Base-by-base conservation (phyloP, 2,329 filamentous ascomycete genomes). In the Colletotrichum caudatum region DNA sequence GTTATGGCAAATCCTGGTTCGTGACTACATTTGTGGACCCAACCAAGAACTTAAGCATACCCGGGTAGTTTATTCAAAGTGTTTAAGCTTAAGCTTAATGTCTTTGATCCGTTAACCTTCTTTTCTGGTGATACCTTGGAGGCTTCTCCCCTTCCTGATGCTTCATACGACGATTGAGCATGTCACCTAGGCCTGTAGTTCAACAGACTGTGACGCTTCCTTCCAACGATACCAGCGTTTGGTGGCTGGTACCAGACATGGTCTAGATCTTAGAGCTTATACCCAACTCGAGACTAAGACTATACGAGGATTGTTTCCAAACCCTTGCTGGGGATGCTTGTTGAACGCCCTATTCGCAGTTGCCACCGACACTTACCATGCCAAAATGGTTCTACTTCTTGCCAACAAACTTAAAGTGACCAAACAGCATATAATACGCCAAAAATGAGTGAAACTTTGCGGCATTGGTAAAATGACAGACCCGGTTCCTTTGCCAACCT, bases 381-480 rank as follows among this genome's bases (percentile, higher is more conserved):
- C 23, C 26, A 33, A n/a, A 23, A 20, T 14, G 41, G 3, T 16
- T 16, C 1, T 11, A 11, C 18, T 35, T 14, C 69, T 71, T 63
- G 59, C 59, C 59, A 48, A 23, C 16, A 29, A 12, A 18, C 29
- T 37, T 59, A 59, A 59, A 63, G 64, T 20, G 33, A 26, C 57
- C 48, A 71, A 63, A 44, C n/a, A 39, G 68, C 51, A 51, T 63
- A 61, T 16, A 61, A 44, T 35, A 39, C 29, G 59, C 29, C 59
- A 39, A 68, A 48, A 35, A 0, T 23, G 23, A 69, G 35, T 44
- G 53, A 71, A 71, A 64, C 69, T 71, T 71, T 71, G 59, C 46
- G 65, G 69, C 59, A 58, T 60, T 46, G 39, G 65, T 37, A 56
- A 29, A 50, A 46, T 35, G 64, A 37, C 39, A 63, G 58, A 68